Conservation (phyloP, 2,329 filamentous ascomycete genomes). For the Fusarium sp. region DNA sequence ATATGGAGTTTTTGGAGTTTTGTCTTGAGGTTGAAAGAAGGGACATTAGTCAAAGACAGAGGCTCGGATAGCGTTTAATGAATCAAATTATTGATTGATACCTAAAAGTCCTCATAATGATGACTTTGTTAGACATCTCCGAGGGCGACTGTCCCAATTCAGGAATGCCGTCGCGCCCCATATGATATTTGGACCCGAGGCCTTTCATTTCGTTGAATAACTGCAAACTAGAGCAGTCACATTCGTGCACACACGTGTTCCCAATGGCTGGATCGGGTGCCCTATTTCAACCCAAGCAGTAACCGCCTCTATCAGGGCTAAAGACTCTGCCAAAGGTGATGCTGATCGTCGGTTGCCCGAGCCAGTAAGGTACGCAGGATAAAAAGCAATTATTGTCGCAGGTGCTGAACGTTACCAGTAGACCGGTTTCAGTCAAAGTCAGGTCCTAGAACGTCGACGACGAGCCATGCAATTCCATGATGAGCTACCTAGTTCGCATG, state of each 20-base stretch:
- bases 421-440: slow-evolving; percentile 22
- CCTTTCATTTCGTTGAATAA: too few relatives aligned
- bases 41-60: slow-evolving; percentile 17
- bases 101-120: slow-evolving; percentile 9
- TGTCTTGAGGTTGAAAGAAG: slow-evolving; percentile 13
- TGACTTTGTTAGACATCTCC: background rate
- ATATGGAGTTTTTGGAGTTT: slow-evolving; percentile 29
- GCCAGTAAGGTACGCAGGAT: background rate
- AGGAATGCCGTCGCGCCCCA: slow-evolving; percentile 9
- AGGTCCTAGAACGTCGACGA: background rate
- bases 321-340: background rate
- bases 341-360: background rate
- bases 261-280: too few relatives aligned
- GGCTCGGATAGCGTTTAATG: slow-evolving; percentile 16
- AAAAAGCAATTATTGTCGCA: slow-evolving; percentile 8
- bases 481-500: too few relatives aligned
- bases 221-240: too few relatives aligned
- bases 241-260: too few relatives aligned
- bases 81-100: slow-evolving; percentile 11
- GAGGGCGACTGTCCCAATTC: slow-evolving; percentile 6
- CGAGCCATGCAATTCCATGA: background rate
- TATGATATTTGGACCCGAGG: too few relatives aligned
- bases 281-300: too few relatives aligned
- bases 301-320: slow-evolving; percentile 8
- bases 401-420: slow-evolving; percentile 4